These are phyloP conservation scores for Lasiosphaeris hirsuta DNA, from an alignment of 495 filamentous ascomycete species.

Conservation along the genomic window DNA sequence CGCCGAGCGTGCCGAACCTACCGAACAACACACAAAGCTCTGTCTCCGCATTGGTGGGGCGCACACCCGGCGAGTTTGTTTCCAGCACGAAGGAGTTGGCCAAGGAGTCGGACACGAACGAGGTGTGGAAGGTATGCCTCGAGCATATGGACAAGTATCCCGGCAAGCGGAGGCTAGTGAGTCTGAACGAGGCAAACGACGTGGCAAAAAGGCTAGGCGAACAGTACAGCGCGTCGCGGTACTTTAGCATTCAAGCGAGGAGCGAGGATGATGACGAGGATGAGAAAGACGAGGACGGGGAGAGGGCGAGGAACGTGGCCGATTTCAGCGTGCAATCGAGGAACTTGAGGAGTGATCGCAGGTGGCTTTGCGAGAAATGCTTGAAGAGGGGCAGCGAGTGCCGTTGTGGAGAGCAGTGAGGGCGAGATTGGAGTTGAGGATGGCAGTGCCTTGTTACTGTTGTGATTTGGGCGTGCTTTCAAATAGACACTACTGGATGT, in stretches of 20 bases:
- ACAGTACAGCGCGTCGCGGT: constrained; percentile 20
- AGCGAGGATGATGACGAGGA: constrained; percentile 4
- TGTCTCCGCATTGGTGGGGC: neutral
- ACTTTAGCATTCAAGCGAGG: constrained; percentile 2
- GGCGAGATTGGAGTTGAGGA: no score
- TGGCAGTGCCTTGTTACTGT: no score
- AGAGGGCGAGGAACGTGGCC: neutral
- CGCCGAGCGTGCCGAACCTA: neutral
- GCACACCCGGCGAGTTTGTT: neutral
- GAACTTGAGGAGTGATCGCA: no score
- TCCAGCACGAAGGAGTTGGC: constrained; percentile 1
- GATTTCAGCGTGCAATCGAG: neutral
- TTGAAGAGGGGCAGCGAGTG: no score
- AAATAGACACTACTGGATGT: no score
- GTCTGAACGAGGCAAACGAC: constrained; percentile 67
- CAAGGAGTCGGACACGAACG: constrained; percentile 30
- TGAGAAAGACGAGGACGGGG: neutral
- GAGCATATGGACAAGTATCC: constrained; percentile 32
- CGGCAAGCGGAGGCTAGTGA: constrained; percentile 54
- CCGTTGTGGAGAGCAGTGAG: no score
- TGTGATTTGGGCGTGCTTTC: no score
- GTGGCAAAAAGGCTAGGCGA: constrained; percentile 61
- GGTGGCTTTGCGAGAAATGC: no score
- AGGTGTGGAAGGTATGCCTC: constrained; percentile 24
- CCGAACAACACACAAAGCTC: neutral